These are phyloP conservation scores for Fusarium sp. DNA, from an alignment of 2,329 filamentous ascomycete species.

Conservation along the genomic window DNA sequence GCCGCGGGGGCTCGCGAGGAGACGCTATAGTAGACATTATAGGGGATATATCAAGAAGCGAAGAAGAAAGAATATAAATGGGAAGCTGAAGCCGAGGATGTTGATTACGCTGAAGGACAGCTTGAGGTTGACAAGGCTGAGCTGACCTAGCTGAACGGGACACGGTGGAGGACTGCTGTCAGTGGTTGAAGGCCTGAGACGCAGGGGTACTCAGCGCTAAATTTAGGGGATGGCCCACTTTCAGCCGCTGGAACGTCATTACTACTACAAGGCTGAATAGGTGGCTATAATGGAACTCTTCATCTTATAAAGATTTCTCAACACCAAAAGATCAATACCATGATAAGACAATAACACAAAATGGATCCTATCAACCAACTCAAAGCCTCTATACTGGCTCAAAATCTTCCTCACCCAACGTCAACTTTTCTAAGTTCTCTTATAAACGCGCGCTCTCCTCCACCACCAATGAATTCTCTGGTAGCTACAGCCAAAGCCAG, in stretches of 20 bases:
- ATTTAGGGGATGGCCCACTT: slow-evolving; percentile 30
- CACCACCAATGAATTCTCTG: slow-evolving; percentile 75
- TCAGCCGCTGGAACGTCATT: slow-evolving; percentile 44
- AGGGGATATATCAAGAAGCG: slow-evolving; percentile 7
- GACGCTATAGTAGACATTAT: slow-evolving; percentile 75
- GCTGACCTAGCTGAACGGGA: slow-evolving; percentile 11
- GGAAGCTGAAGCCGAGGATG: not conserved
- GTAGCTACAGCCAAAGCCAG: slow-evolving; percentile 84
- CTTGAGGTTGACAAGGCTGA: slow-evolving; percentile 33
- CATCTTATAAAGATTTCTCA: slow-evolving; percentile 7
- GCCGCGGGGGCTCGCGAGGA: slow-evolving; percentile 68
- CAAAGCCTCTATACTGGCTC: slow-evolving; percentile 59
- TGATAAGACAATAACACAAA: slow-evolving; percentile 14
- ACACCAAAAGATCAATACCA: slow-evolving; percentile 14
- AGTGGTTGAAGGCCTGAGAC: slow-evolving; percentile 30
- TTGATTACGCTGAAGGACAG: not conserved
- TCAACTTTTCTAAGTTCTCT: slow-evolving; percentile 72
- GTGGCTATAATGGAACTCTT: not conserved
- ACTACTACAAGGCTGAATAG: slow-evolving; percentile 33
- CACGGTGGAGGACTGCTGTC: slow-evolving; percentile 34
- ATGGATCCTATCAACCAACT: slow-evolving; percentile 61
- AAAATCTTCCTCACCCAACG: slow-evolving; percentile 66
- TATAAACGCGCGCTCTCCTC: slow-evolving; percentile 64
- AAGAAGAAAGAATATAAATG: not conserved
- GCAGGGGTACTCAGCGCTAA: slow-evolving; percentile 35